Percentiles rank a stretch among this genome's conserved stretches.
Evolutionary conservation across 2,329 filamentous ascomycete species (phyloP).

Genomic region (Polychaeton citri): DNA sequence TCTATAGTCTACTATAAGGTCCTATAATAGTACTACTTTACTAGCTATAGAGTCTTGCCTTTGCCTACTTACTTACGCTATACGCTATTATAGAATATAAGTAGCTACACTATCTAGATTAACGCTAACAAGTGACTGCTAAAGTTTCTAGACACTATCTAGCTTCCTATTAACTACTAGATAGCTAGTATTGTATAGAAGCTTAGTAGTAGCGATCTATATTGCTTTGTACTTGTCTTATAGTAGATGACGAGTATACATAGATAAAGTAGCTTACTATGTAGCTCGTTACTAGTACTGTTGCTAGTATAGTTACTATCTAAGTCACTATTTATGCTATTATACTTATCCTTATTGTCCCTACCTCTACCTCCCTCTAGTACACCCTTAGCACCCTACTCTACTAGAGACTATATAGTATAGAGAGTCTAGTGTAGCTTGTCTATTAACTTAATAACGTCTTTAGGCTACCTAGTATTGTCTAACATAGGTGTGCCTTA

Average conservation of each 20-base stretch:
- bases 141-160: too few species aligned
- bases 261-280: background rate
- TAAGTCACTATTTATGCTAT: background rate
- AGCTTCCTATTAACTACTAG: too few species aligned
- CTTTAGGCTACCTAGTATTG: background rate
- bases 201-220: too few species aligned
- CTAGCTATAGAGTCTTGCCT: background rate
- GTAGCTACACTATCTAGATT: background rate
- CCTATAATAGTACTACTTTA: background rate
- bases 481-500: background rate
- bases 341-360: background rate
- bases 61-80: background rate
- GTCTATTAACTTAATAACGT: background rate
- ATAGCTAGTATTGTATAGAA: too few species aligned
- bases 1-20: background rate
- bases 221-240: background rate
- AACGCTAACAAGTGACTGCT: too few species aligned
- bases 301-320: background rate
- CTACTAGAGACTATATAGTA: background rate
- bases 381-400: background rate
- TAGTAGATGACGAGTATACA: background rate
- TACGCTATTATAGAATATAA: background rate
- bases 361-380: background rate
- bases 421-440: background rate
- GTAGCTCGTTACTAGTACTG: background rate